phyloP scores from a whole-genome alignment of 495 filamentous ascomycete genomes.

The Lichenothelia convexa region DNA sequence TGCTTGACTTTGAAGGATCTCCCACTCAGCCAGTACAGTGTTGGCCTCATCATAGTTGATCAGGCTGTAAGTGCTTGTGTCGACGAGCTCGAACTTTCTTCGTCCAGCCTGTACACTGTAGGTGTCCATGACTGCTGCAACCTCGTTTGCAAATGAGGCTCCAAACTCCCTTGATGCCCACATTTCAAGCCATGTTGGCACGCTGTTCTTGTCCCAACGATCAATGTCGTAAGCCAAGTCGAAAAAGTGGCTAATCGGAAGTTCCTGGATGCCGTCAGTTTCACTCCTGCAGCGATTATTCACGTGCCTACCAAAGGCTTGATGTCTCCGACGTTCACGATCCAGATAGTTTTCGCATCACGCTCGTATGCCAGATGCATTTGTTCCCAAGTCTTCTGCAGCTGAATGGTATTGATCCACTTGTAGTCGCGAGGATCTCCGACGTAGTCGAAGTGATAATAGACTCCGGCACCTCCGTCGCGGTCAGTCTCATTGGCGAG shows the following conservation, averaged over 20 bases:
- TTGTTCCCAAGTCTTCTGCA: constrained; percentile 45
- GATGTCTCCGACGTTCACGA: constrained; percentile 60
- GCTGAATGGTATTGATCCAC: constrained; percentile 55
- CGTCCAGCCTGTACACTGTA: constrained; percentile 44
- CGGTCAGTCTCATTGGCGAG: constrained; percentile 39
- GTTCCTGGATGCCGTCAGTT: no score
- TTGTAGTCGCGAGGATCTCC: constrained; percentile 46
- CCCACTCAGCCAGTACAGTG: constrained; percentile 43
- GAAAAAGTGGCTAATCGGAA: no score
- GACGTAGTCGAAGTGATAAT: constrained; percentile 48
- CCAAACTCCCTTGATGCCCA: constrained; percentile 48
- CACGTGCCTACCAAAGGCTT: constrained; percentile 51
- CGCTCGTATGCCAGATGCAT: constrained; percentile 44
- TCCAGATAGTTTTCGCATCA: constrained; percentile 50
- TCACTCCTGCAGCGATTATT: no score
- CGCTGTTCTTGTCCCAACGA: constrained; percentile 31
- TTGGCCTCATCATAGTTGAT: constrained; percentile 60
- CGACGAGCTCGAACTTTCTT: constrained; percentile 52
- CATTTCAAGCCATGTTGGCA: constrained; percentile 33
- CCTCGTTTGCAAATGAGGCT: constrained; percentile 26
- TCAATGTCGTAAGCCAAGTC: constrained; percentile 47
- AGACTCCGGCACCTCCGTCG: constrained; percentile 50
- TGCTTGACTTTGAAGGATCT: constrained; percentile 31
- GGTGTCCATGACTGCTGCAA: constrained; percentile 36
- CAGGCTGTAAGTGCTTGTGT: constrained; percentile 41